phyloP scores from a whole-genome alignment of 352 stramenopile genomes.

The Albugo candida region DNA sequence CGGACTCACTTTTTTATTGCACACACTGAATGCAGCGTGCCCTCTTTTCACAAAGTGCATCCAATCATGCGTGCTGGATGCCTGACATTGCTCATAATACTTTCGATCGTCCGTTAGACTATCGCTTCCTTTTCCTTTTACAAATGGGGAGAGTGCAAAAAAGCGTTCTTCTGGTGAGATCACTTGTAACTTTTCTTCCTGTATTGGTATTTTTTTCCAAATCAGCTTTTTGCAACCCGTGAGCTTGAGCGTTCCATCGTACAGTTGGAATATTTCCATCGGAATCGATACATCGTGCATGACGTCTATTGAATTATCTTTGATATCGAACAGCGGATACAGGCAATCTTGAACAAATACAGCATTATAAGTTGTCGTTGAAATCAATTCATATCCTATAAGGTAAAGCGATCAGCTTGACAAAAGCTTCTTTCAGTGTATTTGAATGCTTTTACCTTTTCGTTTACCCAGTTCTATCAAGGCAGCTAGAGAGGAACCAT shows the following conservation, averaged over 20 bases:
- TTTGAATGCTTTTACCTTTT: constrained; percentile 4
- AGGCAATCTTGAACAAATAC: constrained; percentile 38
- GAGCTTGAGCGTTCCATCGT: constrained; percentile 60
- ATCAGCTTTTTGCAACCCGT: constrained; percentile 50
- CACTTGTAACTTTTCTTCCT: constrained; percentile 13
- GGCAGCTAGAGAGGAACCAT: constrained; percentile 44
- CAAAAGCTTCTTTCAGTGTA: neutral
- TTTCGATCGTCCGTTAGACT: neutral
- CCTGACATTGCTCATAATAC: constrained; percentile 4
- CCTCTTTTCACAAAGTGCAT: neutral
- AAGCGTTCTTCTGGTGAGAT: constrained; percentile 7
- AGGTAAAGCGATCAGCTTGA: neutral
- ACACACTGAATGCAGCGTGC: neutral
- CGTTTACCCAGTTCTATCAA: constrained; percentile 33
- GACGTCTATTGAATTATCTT: constrained; percentile 36
- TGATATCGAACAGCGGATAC: constrained; percentile 12
- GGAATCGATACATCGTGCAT: constrained; percentile 53
- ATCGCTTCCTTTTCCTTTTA: constrained; percentile 6
- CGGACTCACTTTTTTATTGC: neutral
- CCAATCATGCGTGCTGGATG: constrained; percentile 3
- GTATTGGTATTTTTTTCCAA: constrained; percentile 22
- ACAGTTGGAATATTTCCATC: constrained; percentile 64
- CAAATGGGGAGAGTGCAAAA: constrained; percentile 11
- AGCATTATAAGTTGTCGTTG: constrained; percentile 60
- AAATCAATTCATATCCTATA: constrained; percentile 31